A percentile compares a stretch with the other conserved stretches of the same genome.
Conservation (phyloP, 169 alveolate species). For the Eimeria sp. region DNA sequence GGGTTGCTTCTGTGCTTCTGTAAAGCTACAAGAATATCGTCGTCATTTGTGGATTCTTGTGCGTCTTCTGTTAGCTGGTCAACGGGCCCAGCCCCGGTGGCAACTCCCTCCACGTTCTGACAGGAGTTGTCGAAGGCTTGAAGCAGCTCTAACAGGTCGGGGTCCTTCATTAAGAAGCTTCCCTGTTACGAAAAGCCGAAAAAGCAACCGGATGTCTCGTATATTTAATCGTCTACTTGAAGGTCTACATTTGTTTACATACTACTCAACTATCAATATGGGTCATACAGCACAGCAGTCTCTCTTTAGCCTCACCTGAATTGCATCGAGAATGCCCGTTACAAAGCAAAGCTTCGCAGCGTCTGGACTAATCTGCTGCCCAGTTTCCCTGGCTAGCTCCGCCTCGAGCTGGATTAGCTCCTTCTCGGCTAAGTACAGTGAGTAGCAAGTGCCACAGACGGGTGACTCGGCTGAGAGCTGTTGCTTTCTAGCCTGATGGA, state of each 20-base stretch:
- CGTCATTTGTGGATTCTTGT: neutral
- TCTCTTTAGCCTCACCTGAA: constrained; percentile 49
- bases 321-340: constrained; percentile 78
- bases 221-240: neutral
- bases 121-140: constrained; percentile 80
- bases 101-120: constrained; percentile 16
- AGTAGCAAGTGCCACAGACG: constrained; percentile 76
- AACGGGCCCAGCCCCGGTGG: neutral
- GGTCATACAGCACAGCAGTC: neutral
- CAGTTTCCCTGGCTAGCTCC: constrained; percentile 78
- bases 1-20: neutral
- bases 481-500: constrained; percentile 45
- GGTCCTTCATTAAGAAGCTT: constrained; percentile 69
- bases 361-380: constrained; percentile 67
- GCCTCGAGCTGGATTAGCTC: constrained; percentile 81
- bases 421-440: constrained; percentile 80
- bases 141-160: constrained; percentile 73
- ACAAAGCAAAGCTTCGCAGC: constrained; percentile 65
- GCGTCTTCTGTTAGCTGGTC: constrained; percentile 35
- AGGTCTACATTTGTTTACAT: neutral
- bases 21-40: constrained; percentile 33
- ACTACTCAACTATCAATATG: neutral
- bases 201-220: neutral
- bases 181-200: constrained; percentile 31
- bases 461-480: constrained; percentile 74